Evolutionary conservation across 495 filamentous ascomycete genomes (phyloP), one percentile per base, ranked within the genome.

Genomic region (Neurospora sp.): DNA sequence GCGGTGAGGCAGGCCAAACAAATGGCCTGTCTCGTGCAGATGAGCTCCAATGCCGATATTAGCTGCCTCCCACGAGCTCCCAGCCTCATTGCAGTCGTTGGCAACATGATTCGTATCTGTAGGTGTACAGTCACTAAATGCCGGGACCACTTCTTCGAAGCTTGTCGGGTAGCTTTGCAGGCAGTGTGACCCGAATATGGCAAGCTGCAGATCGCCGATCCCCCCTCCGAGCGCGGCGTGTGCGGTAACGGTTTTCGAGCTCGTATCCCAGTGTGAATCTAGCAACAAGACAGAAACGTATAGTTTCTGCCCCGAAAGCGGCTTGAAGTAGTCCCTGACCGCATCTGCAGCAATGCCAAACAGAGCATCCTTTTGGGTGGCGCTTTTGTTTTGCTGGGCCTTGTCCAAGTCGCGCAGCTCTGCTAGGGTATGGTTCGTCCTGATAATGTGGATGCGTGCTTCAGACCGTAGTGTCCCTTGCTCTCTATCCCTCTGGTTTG

Each of bases 1-100:
- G 77, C 92, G 93, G 78, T 96, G 93, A 9, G 94, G 93, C 74
- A 91, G 94, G 59, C 94, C 94, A 74, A 98, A 90, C 22, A 95
- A 80, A 81, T 96, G 94, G 3, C 94, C 94, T 0, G 89, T 89
- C 81, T 97, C 94, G 77, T 96, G 94, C 14, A 98, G 81, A 82
- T 97, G 94, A 37, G 94, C 94, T 10, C 94, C 94, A 75, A 97
- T 96, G 65, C 94, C 94, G 73, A 97, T 88, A 76, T 94, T 95
- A 9, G 93, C 93, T 20, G 94, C 89, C 78, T 97, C 94, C 94
- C 94, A 97, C 72, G 90, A 96, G 71, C 91, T 96, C 14, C 93
- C 93, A 31, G 89, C 89, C 61, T 97, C 92, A 59, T 91, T 91
- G 76, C 86, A 91, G 78, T 97, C 94, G 76, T 97, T 96, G 6